These are phyloP conservation scores for Plenodomus biglobosus DNA, from an alignment of 2,329 filamentous ascomycete genomes.

Conservation along the genomic window DNA sequence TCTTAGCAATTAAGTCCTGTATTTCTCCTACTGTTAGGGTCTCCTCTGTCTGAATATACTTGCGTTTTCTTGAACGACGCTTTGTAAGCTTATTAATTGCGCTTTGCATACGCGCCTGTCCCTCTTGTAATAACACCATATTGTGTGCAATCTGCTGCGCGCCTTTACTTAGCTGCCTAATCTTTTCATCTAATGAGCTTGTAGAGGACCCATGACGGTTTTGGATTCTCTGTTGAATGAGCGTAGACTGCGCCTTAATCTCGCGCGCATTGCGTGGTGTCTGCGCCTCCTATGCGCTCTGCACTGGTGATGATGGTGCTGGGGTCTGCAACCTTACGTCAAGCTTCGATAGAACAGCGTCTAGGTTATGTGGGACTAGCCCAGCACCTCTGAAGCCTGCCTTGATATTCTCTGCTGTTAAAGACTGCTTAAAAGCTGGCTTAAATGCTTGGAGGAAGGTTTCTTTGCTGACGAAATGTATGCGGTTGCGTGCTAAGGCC, in stretches of 20 bases:
- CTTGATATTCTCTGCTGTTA: conserved; percentile 33
- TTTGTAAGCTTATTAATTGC: conserved; percentile 6
- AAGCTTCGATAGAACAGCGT: conserved; percentile 39
- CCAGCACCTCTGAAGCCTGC: conserved; percentile 37
- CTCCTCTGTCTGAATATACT: conserved; percentile 1
- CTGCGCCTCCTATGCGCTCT: conserved; percentile 3
- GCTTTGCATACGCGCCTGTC: conserved; percentile 1
- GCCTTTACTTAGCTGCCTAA: conserved; percentile 10
- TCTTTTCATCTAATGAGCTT: conserved; percentile 5
- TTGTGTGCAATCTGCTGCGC: conserved; percentile 9
- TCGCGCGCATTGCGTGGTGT: conserved; percentile 9
- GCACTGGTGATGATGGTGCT: conserved; percentile 1
- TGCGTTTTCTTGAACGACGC: background rate
- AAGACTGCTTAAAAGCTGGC: conserved; percentile 24
- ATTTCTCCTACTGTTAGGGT: background rate
- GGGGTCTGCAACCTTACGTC: conserved; percentile 20
- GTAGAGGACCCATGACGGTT: conserved; percentile 3
- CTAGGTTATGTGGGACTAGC: conserved; percentile 36
- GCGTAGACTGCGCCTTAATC: conserved; percentile 7
- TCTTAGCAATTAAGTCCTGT: background rate
- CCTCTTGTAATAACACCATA: conserved; percentile 7
- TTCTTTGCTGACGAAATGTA: conserved; percentile 32
- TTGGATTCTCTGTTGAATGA: conserved; percentile 9
- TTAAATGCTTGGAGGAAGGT: conserved; percentile 28
- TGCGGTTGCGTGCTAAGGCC: conserved; percentile 27